Conservation (phyloP, 768 basidiomycete species). For the Kwoniella sp. region DNA sequence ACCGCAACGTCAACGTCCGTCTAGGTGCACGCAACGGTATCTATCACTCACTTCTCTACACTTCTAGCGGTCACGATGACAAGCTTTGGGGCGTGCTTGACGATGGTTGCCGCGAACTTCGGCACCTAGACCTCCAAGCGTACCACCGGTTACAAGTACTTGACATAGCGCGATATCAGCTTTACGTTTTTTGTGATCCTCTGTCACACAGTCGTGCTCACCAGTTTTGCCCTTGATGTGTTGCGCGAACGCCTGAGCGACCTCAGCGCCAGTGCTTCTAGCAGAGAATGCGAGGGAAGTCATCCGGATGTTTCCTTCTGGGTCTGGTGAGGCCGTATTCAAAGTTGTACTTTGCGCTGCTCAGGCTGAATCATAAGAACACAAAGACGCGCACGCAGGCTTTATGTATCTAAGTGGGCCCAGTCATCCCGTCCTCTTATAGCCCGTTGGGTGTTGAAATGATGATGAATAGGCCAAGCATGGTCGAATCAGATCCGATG, state of each 20-base stretch:
- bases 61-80: conserved; percentile 18
- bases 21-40: neutral
- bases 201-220: neutral
- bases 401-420: no score
- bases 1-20: neutral
- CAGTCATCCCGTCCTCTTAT: no score
- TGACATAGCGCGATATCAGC: neutral
- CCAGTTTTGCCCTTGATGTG: conserved; percentile 12
- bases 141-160: conserved; percentile 23
- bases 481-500: no score
- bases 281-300: neutral
- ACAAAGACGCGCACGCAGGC: no score
- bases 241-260: conserved; percentile 8
- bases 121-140: conserved; percentile 25
- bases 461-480: no score
- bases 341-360: no score
- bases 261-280: neutral
- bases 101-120: conserved; percentile 21
- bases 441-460: no score
- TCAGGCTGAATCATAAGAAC: no score
- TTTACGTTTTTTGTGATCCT: neutral
- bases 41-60: conserved; percentile 15
- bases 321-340: no score
- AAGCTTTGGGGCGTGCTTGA: conserved; percentile 13
- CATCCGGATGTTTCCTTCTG: no score